Base-by-base conservation (phyloP, 306 rosid genomes). In the Sindora glabra region DNA sequence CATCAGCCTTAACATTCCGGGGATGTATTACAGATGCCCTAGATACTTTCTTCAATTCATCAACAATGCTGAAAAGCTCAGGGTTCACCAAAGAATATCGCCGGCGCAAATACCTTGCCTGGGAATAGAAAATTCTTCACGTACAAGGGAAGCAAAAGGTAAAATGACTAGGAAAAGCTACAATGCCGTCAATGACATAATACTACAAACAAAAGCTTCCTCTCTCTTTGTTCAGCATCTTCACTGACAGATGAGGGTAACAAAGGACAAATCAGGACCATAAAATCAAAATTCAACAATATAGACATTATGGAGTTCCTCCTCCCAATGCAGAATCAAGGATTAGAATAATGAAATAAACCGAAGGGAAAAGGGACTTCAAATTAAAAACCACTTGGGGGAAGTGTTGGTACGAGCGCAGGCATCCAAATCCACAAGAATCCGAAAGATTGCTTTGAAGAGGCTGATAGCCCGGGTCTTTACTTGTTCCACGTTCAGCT, bases 1-100 rank as follows among this genome's bases (percentile, higher is more conserved):
- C 88, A 5, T 83, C 88, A 0, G 98, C 96, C 71, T 88, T 86
- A 10, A 88, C 96, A 48, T 81, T 91, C 70, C 65, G 85, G 8
- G 98, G 98, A 70, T 83, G 76, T n/a, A 88, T 92, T 6, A 86
- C 42, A 37, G 88, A 88, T 1, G 95, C 94, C 75, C 86, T 83
- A 10, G 98, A 92, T 17, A 88, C 96, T 64, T 88, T 91, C 79
- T 80, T 83, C 48, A 92, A 72, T 17, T 92, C 96, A 1, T 88
- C 92, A n/a, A 92, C 95, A 25, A 92, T 92, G 82, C 83, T 86
- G 89, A 83, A 88, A 18, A 88, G 96, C 86, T 88, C 92, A 9
- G 86, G 89, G 67, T 88, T 88, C 62, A 88, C 88, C 98, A 91
- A 88, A 1, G 95, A 88, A 72, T 91, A 91, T 46, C 88, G 98